Evolutionary conservation across 495 filamentous ascomycete species (phyloP).

Genomic region (Acidomyces sp.): DNA sequence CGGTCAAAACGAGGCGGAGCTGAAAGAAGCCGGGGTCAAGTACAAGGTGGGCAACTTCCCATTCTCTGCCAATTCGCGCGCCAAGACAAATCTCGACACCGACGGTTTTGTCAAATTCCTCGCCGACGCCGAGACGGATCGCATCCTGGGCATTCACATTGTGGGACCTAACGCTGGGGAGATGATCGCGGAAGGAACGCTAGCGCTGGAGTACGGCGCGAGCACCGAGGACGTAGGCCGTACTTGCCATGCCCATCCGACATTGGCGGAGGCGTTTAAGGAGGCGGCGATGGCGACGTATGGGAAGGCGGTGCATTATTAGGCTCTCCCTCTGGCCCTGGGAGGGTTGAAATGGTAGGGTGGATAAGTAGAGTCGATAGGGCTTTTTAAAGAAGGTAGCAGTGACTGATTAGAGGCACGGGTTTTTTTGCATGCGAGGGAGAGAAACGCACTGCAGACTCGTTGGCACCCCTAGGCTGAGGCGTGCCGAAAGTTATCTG

Average conservation of each 20-base stretch:
- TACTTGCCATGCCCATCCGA: constrained; percentile 95
- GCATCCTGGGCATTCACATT: constrained; percentile 91
- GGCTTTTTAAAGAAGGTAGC: no score
- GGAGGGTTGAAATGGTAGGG: no score
- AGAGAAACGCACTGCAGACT: no score
- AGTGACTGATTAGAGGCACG: no score
- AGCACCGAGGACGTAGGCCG: constrained; percentile 88
- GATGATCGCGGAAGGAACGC: constrained; percentile 96
- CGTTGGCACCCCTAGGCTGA: no score
- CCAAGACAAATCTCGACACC: constrained; percentile 96
- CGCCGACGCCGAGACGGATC: constrained; percentile 90
- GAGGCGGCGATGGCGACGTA: constrained; percentile 98
- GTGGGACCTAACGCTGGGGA: constrained; percentile 91
- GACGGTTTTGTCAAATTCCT: constrained; percentile 97
- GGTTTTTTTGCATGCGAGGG: no score
- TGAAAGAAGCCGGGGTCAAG: constrained; percentile 77
- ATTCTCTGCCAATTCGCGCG: constrained; percentile 91
- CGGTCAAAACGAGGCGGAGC: constrained; percentile 90
- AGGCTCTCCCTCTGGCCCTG: no score
- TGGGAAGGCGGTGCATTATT: constrained; percentile 93
- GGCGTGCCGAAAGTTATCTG: no score
- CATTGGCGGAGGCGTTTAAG: constrained; percentile 94
- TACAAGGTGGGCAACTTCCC: constrained; percentile 90
- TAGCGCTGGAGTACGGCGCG: constrained; percentile 93
- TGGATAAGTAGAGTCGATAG: no score